These are phyloP conservation scores for Mycena olivaceomarginata DNA, from an alignment of 768 basidiomycete genomes.

Conservation along the genomic window DNA sequence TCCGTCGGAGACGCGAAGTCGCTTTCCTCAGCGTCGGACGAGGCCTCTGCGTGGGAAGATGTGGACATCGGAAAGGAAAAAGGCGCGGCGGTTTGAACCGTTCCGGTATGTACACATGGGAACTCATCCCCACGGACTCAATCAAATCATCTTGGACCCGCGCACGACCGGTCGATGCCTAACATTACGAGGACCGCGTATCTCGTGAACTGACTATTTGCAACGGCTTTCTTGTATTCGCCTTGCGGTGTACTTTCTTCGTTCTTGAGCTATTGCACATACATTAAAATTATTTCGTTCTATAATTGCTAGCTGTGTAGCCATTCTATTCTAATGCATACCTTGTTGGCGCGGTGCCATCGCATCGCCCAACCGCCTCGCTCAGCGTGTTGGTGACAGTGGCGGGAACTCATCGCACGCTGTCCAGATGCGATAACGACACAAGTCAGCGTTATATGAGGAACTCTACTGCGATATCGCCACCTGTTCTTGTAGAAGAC, in stretches of 20 bases:
- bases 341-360: neutral
- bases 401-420: too few species aligned
- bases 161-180: neutral
- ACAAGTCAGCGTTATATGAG: too few species aligned
- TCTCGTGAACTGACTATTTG: neutral
- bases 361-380: neutral
- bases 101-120: too few species aligned
- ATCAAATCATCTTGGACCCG: neutral
- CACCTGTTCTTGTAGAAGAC: too few species aligned
- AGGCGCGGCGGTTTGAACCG: neutral
- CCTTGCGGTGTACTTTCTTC: neutral
- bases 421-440: too few species aligned
- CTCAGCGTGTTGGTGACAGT: too few species aligned
- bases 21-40: neutral
- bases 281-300: slow-evolving; percentile 20
- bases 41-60: neutral
- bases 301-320: neutral
- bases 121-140: neutral
- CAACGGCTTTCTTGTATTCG: neutral
- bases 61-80: neutral
- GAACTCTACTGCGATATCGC: too few species aligned
- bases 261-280: neutral
- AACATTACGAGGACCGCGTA: neutral
- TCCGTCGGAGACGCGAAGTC: neutral
- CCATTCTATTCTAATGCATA: neutral